Conservation (phyloP, 805 yeast species). For the Starmerella riodocensis region DNA sequence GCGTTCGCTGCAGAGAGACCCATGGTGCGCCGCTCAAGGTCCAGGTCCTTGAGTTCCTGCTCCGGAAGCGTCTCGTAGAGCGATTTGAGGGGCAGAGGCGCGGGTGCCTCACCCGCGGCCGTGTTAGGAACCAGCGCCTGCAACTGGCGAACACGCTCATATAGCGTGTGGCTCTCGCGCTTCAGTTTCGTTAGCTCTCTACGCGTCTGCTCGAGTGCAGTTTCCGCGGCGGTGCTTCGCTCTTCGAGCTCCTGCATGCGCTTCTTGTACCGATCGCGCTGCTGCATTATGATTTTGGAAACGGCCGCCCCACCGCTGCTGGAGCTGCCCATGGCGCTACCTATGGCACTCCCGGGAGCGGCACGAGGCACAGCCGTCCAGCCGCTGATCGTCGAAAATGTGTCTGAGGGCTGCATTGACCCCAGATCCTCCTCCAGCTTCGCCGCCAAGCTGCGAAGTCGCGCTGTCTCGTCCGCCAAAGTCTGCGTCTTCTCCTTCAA, state of each 20-base stretch:
- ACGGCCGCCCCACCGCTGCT: slow-evolving; percentile 17
- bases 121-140: slow-evolving; percentile 32
- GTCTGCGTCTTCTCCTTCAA: slow-evolving; percentile 5
- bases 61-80: slow-evolving; percentile 69
- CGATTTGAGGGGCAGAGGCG: slow-evolving; percentile 36
- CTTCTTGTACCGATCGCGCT: slow-evolving; percentile 83
- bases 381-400: slow-evolving; percentile 27
- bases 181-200: slow-evolving; percentile 52
- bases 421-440: slow-evolving; percentile 63
- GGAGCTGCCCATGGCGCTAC: slow-evolving; percentile 10
- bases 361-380: slow-evolving; percentile 30
- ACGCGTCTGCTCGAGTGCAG: slow-evolving; percentile 45
- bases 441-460: slow-evolving; percentile 36
- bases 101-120: slow-evolving; percentile 52
- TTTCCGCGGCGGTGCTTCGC: slow-evolving; percentile 49
- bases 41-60: slow-evolving; percentile 65
- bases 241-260: slow-evolving; percentile 74
- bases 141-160: slow-evolving; percentile 44
- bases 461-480: slow-evolving; percentile 21
- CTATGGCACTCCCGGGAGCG: slow-evolving; percentile 18
- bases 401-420: slow-evolving; percentile 15
- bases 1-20: slow-evolving; percentile 67
- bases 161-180: slow-evolving; percentile 62
- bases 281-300: slow-evolving; percentile 79
- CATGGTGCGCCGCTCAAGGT: slow-evolving; percentile 60